These are phyloP conservation scores for Globisporangium irregulare DNA, from an alignment of 352 stramenopile genomes.

Conservation along the genomic window DNA sequence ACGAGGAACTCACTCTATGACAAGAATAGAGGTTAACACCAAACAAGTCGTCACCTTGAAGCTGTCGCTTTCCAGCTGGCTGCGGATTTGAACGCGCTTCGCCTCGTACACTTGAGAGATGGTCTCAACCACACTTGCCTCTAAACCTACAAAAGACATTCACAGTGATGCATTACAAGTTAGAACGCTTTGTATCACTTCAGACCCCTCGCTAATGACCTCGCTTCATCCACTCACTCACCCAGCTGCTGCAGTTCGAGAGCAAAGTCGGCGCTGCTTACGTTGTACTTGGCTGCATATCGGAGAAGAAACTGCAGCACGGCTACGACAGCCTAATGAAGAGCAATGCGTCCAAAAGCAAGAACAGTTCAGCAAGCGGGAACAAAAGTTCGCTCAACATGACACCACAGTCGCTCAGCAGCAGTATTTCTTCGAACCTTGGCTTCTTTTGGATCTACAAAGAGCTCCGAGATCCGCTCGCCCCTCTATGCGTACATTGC, in stretches of 20 bases:
- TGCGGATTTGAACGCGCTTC: background rate
- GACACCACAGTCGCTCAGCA: background rate
- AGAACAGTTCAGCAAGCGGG: background rate
- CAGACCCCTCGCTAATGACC: background rate
- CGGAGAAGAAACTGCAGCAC: background rate
- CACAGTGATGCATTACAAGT: background rate
- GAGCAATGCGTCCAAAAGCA: background rate
- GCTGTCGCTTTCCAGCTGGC: background rate
- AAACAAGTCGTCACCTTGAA: background rate
- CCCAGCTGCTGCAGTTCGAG: background rate
- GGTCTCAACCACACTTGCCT: background rate
- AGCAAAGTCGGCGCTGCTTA: background rate
- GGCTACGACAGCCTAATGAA: background rate
- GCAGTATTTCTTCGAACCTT: background rate
- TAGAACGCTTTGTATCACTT: background rate
- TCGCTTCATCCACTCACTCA: background rate
- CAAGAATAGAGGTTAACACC: background rate
- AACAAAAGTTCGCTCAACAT: background rate
- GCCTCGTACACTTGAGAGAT: background rate
- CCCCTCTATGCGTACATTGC: background rate
- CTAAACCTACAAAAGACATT: background rate
- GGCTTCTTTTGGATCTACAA: background rate
- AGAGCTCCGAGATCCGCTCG: background rate
- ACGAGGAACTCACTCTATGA: background rate
- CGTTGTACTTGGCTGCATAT: background rate